Conservation (phyloP, 192 early-diverging fungal species). For the Backusella psychrophila region DNA sequence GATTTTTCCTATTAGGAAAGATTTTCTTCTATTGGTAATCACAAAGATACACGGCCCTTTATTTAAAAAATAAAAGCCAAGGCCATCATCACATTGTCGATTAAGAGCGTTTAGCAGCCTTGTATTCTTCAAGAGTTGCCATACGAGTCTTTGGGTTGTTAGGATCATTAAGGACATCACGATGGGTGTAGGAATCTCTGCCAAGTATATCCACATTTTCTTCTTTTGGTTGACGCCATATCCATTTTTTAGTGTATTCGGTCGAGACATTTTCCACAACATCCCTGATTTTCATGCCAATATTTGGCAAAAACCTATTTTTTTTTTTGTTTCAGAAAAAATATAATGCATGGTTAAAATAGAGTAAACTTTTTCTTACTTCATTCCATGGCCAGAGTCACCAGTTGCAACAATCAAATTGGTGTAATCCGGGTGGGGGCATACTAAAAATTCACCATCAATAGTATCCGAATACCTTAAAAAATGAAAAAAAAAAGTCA, state of each 20-base stretch:
- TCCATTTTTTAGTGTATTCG: constrained; percentile 28
- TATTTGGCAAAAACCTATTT: constrained; percentile 44
- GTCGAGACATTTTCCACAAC: constrained; percentile 37
- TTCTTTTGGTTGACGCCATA: constrained; percentile 14
- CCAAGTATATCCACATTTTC: neutral
- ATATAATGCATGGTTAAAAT: neutral
- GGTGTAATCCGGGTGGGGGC: constrained; percentile 36
- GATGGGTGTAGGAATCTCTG: neutral
- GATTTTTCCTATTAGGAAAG: neutral
- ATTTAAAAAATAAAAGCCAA: neutral
- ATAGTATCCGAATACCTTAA: constrained; percentile 48
- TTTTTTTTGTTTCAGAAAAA: neutral
- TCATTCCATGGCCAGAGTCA: constrained; percentile 60
- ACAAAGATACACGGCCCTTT: neutral
- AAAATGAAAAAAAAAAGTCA: neutral
- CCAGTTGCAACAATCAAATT: constrained; percentile 53
- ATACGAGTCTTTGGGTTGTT: constrained; percentile 9
- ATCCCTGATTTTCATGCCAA: constrained; percentile 49
- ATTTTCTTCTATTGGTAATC: neutral
- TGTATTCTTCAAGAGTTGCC: constrained; percentile 6
- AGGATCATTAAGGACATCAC: neutral
- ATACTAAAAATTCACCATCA: constrained; percentile 53
- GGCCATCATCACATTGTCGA: neutral
- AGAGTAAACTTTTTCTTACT: constrained; percentile 14
- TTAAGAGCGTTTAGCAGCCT: neutral